phyloP scores from a whole-genome alignment of 345 rosid genomes.

The Anastatica hierochuntica region DNA sequence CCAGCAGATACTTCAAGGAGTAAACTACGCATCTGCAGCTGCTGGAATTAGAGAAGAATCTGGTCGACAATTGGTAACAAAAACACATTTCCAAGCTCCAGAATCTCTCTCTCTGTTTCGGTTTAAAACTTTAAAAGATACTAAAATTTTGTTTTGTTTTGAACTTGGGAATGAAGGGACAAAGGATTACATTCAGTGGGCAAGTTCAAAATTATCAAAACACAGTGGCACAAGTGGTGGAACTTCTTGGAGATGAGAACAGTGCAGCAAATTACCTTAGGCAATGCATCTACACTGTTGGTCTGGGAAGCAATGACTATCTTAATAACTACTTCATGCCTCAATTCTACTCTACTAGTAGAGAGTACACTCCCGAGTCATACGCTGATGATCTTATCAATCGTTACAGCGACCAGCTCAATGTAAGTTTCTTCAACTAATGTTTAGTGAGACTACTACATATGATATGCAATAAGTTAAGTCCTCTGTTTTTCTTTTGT shows the following conservation, averaged over 20 bases:
- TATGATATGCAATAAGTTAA: too few relatives aligned
- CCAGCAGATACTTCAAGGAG: not conserved
- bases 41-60: not conserved
- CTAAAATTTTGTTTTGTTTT: not conserved
- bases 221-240: constrained; percentile 52
- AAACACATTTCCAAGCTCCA: not conserved
- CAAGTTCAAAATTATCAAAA: constrained; percentile 59
- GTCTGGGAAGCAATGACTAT: constrained; percentile 92
- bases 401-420: constrained; percentile 50
- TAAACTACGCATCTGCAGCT: not conserved
- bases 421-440: constrained; percentile 25
- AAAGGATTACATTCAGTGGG: constrained; percentile 28
- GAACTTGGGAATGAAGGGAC: constrained; percentile 41
- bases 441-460: too few relatives aligned
- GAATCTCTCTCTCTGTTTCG: too few relatives aligned
- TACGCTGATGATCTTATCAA: constrained; percentile 53
- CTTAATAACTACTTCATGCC: constrained; percentile 97
- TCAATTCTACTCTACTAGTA: constrained; percentile 37
- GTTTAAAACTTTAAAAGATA: not conserved
- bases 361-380: constrained; percentile 53
- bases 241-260: constrained; percentile 47
- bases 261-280: constrained; percentile 52
- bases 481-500: not conserved
- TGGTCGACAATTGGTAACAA: not conserved
- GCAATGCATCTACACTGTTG: constrained; percentile 63